phyloP scores from a whole-genome alignment of 2,329 filamentous ascomycete species.

The Lachnellula subtilissima region DNA sequence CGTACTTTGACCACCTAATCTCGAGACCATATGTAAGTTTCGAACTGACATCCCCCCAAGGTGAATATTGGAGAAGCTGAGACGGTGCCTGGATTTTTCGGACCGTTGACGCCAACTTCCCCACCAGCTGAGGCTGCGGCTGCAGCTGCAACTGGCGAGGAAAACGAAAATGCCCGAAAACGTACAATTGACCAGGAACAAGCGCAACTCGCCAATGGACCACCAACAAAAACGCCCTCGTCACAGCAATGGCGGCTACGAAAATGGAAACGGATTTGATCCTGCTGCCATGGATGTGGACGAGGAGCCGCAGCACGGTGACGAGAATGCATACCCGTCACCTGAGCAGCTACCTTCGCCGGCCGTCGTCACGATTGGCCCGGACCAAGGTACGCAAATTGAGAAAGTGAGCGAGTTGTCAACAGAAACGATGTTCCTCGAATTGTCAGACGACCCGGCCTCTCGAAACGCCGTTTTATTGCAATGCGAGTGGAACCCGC shows the following conservation, averaged over 20 bases:
- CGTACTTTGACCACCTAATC: not conserved
- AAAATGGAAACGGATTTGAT: constrained; percentile 49
- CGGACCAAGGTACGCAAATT: constrained; percentile 59
- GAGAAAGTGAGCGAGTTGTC: constrained; percentile 59
- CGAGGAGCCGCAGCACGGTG: constrained; percentile 42
- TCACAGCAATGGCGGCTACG: constrained; percentile 55
- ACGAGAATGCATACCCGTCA: constrained; percentile 61
- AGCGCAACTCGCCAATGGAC: constrained; percentile 48
- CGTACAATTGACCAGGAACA: constrained; percentile 28
- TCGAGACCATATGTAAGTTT: not conserved
- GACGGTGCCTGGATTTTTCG: constrained; percentile 29
- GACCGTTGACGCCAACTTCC: constrained; percentile 27
- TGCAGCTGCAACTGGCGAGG: constrained; percentile 16
- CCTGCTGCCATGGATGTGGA: constrained; percentile 50
- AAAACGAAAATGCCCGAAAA: constrained; percentile 31
- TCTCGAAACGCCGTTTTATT: constrained; percentile 55
- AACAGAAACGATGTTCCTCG: constrained; percentile 56
- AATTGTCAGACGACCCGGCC: constrained; percentile 39
- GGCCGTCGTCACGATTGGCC: constrained; percentile 53
- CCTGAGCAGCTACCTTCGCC: constrained; percentile 49
- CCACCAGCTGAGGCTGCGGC: constrained; percentile 13
- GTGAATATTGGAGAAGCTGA: constrained; percentile 12
- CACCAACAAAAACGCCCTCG: constrained; percentile 54
- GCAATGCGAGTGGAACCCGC: constrained; percentile 66
- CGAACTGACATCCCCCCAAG: constrained; percentile 10